These are phyloP conservation scores for Ganoderma lingzhi DNA, from an alignment of 1,284 basidiomycete genomes.

Conservation along the genomic window DNA sequence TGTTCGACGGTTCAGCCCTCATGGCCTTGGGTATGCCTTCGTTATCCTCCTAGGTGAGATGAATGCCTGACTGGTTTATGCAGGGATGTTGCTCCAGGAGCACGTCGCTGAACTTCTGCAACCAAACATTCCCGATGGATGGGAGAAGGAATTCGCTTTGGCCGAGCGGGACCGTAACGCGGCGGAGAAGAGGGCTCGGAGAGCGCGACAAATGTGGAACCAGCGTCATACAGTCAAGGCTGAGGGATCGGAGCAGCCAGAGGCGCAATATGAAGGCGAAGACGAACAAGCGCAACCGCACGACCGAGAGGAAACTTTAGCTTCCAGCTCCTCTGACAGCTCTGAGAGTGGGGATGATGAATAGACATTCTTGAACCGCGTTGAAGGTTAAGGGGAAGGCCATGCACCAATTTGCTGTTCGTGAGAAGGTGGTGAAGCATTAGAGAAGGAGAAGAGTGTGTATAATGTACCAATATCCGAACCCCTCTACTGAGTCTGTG, in stretches of 20 bases:
- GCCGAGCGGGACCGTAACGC: slow-evolving; percentile 20
- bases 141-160: slow-evolving; percentile 46
- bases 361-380: slow-evolving; percentile 5
- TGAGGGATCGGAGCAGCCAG: neutral
- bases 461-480: slow-evolving; percentile 22
- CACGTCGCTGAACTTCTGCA: slow-evolving; percentile 56
- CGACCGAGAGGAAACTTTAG: neutral
- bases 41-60: neutral
- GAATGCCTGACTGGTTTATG: neutral
- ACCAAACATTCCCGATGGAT: slow-evolving; percentile 49
- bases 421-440: slow-evolving; percentile 12
- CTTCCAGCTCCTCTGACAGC: neutral
- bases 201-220: slow-evolving; percentile 27
- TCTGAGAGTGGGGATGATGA: slow-evolving; percentile 16
- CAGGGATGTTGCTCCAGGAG: slow-evolving; percentile 76
- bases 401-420: neutral
- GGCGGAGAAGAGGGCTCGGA: slow-evolving; percentile 20
- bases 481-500: slow-evolving; percentile 10
- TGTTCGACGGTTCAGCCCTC: slow-evolving; percentile 75
- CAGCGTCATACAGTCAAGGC: slow-evolving; percentile 17
- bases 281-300: slow-evolving; percentile 17
- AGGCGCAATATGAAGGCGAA: slow-evolving; percentile 28
- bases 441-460: slow-evolving; percentile 11
- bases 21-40: slow-evolving; percentile 66
- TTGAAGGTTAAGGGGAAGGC: neutral